Conservation (phyloP, 108 stramenopile genomes). For the Nitzschia palea region DNA sequence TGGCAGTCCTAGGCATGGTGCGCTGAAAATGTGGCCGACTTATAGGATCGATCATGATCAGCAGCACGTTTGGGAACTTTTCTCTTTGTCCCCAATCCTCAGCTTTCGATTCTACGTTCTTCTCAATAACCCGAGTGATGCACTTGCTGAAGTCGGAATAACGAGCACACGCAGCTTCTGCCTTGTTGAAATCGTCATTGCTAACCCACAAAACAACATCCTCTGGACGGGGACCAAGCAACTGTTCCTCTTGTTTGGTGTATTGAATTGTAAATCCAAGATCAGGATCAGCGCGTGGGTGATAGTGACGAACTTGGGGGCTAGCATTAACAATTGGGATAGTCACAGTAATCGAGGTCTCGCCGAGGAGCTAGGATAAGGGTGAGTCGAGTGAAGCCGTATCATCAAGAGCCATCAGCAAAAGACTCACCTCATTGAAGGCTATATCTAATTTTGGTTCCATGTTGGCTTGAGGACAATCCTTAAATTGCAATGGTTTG, state of each 20-base stretch:
- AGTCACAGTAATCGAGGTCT: neutral
- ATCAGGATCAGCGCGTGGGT: neutral
- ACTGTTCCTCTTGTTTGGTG: neutral
- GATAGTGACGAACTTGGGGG: neutral
- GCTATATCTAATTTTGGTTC: slow-evolving; percentile 1
- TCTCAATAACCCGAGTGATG: slow-evolving; percentile 5
- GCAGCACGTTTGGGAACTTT: slow-evolving; percentile 31
- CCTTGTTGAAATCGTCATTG: neutral
- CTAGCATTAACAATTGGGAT: neutral
- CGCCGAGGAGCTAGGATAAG: neutral
- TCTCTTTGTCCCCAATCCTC: neutral
- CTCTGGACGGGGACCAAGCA: neutral
- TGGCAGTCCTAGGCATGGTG: slow-evolving; percentile 35
- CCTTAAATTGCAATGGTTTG: slow-evolving; percentile 4
- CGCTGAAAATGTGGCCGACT: slow-evolving; percentile 39
- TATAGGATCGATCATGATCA: slow-evolving; percentile 55
- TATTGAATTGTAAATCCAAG: neutral
- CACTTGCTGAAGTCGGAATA: neutral
- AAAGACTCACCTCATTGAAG: slow-evolving; percentile 1
- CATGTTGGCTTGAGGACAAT: neutral
- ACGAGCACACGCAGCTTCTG: neutral
- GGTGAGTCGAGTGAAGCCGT: too few species aligned
- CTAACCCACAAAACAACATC: neutral
- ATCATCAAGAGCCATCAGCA: too few species aligned
- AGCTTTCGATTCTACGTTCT: neutral